These are phyloP conservation scores for Hypoxylon trugodes DNA, from an alignment of 495 filamentous ascomycete genomes.

Conservation along the genomic window DNA sequence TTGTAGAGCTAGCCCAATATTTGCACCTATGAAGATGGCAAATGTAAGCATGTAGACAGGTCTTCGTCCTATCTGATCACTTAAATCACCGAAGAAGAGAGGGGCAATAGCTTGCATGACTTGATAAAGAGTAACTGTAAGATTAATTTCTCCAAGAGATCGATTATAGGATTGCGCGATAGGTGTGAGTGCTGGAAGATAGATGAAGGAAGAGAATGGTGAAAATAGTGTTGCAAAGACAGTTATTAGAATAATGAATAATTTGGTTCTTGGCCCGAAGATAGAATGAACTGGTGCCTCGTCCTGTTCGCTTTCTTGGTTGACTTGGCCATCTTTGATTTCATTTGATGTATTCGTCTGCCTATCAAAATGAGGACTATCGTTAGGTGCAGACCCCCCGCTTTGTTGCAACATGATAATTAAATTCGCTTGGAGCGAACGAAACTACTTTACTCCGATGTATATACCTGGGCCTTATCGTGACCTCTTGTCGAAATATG, in stretches of 20 bases:
- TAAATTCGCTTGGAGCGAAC: too few relatives aligned
- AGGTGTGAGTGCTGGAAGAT: conserved; percentile 68
- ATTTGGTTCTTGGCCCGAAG: too few relatives aligned
- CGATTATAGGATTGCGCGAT: conserved; percentile 56
- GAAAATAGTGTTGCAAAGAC: conserved; percentile 68
- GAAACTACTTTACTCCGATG: too few relatives aligned
- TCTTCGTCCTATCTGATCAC: conserved; percentile 59
- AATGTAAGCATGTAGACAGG: conserved; percentile 60
- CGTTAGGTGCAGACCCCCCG: too few relatives aligned
- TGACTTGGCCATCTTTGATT: too few relatives aligned
- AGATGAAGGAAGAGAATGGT: conserved; percentile 71
- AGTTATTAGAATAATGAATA: conserved; percentile 62
- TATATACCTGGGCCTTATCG: too few relatives aligned
- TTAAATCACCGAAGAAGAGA: conserved; percentile 59
- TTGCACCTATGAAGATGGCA: conserved; percentile 59
- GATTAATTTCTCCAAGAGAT: conserved; percentile 61
- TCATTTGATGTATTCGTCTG: too few relatives aligned
- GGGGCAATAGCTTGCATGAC: conserved; percentile 63
- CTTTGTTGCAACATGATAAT: too few relatives aligned
- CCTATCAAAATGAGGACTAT: too few relatives aligned
- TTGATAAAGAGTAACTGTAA: conserved; percentile 62
- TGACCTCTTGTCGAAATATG: too few relatives aligned
- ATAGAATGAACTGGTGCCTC: too few relatives aligned
- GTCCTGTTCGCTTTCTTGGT: too few relatives aligned
- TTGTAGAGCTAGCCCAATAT: conserved; percentile 62